A percentile compares a stretch with the other conserved stretches of the same genome.
Evolutionary conservation across 257 asterid species (phyloP).

Genomic region (Striga asiatica): DNA sequence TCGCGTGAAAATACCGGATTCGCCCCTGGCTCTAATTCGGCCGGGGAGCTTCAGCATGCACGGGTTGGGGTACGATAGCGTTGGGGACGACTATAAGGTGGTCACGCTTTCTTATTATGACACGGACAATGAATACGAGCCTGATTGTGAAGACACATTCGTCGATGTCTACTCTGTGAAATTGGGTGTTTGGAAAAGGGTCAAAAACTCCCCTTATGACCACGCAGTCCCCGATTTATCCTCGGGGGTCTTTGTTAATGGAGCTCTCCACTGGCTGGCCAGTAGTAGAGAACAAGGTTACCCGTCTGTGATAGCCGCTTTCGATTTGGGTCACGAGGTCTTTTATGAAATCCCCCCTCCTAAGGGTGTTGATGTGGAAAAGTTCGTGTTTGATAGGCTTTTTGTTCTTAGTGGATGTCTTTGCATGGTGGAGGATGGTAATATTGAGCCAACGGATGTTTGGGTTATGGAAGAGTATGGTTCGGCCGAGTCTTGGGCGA

Average conservation of each 20-base stretch:
- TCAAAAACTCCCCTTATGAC: background rate
- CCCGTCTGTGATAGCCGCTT: constrained; percentile 16
- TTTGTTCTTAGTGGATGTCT: constrained; percentile 27
- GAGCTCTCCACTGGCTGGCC: background rate
- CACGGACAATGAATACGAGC: background rate
- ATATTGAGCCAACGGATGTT: constrained; percentile 8
- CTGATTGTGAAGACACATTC: background rate
- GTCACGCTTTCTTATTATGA: constrained; percentile 19
- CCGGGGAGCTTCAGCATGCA: background rate
- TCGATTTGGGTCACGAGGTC: constrained; percentile 18
- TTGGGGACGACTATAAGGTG: background rate
- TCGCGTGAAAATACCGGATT: background rate
- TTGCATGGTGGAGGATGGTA: constrained; percentile 20
- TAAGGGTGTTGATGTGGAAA: background rate
- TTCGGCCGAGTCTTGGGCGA: constrained; percentile 26
- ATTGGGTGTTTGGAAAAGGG: background rate
- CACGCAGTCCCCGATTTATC: background rate
- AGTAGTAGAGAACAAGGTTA: background rate
- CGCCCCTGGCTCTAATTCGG: background rate
- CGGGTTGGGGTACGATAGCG: background rate
- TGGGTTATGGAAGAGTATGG: constrained; percentile 42
- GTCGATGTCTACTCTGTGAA: background rate
- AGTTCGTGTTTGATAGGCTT: no score
- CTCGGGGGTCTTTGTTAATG: background rate
- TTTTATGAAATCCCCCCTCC: constrained; percentile 33